Percentiles rank a stretch among this genome's conserved stretches.
Evolutionary conservation across 495 filamentous ascomycete genomes (phyloP).

Genomic region (Gamarada debralockiae): DNA sequence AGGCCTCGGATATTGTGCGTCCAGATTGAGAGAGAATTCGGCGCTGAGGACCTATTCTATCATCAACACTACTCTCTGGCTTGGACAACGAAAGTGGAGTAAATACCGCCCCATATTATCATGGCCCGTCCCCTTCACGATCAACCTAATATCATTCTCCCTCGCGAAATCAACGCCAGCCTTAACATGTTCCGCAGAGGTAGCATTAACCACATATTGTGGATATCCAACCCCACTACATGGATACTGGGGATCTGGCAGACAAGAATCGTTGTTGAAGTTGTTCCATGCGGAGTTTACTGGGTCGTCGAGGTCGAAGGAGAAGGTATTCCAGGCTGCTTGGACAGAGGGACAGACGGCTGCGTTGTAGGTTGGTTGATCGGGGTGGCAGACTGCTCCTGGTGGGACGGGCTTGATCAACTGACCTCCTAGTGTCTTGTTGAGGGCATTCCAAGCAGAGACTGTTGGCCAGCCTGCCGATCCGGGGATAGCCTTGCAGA

Average conservation of each 20-base stretch:
- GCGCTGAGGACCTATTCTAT: slow-evolving; percentile 20
- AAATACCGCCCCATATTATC: slow-evolving; percentile 49
- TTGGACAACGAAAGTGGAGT: not conserved
- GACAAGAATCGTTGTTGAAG: slow-evolving; percentile 40
- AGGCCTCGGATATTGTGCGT: slow-evolving; percentile 38
- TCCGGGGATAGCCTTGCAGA: slow-evolving; percentile 8
- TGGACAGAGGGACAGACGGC: slow-evolving; percentile 4
- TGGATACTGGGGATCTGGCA: slow-evolving; percentile 31
- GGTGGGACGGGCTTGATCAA: slow-evolving; percentile 1
- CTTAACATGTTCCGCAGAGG: slow-evolving; percentile 34
- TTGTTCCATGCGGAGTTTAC: slow-evolving; percentile 21
- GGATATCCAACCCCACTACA: slow-evolving; percentile 40
- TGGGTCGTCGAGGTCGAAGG: not conserved
- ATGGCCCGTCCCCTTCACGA: slow-evolving; percentile 62
- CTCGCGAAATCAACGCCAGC: slow-evolving; percentile 39
- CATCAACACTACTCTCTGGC: not conserved
- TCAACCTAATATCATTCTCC: slow-evolving; percentile 51
- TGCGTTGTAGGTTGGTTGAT: slow-evolving; percentile 3
- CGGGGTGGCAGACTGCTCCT: slow-evolving; percentile 9
- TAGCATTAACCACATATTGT: slow-evolving; percentile 43
- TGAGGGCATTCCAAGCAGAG: slow-evolving; percentile 3
- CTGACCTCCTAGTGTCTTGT: not conserved
- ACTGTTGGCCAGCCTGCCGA: not conserved
- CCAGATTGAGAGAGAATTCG: slow-evolving; percentile 51
- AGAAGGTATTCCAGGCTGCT: not conserved